Evolutionary conservation across 495 filamentous ascomycete species (phyloP), one percentile per base, ranked within the genome.

Genomic region (Usnea hakonensis): DNA sequence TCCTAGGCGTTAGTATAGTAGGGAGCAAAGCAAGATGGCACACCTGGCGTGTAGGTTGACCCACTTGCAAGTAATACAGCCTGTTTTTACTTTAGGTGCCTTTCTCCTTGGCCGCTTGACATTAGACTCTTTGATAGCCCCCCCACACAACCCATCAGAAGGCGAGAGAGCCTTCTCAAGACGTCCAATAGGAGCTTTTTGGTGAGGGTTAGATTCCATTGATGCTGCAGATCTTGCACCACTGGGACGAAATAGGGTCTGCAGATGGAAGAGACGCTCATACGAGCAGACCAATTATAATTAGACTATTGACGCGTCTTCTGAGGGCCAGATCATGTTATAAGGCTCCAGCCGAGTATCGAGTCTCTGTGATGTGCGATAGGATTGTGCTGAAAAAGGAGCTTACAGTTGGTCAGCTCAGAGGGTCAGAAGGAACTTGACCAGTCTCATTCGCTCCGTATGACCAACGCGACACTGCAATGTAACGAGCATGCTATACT

Each of bases 1-100:
- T 55, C 7, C 23, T 17, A 37, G n/a, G 5, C 6, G 26, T 62
- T 37, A 62, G 60, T 23, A 17, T 26, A 16, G 5, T 16, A 17
- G 2, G 14, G 35, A 2, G 5, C 19, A 21, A 3, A 48, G 21
- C 35, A 30, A 26, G 9, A 9, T 23, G 26, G 35, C 7, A 10
- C 1, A 16, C 21, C 5, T 38, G 8, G 13, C 35, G 10, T 57
- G 6, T 43, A 41, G 35, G 35, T 7, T 21, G 58, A 43, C 61
- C 57, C 67, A 77, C 77, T 76, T 73, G 76, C 78, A 81, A 32
- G 78, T 79, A 33, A 73, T 67, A 61, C 78, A 81, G 6, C 78
- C 77, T 4, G 77, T 76, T 36, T 73, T 75, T 3, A 78, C 76
- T 59, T 76, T 77, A 5, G 71, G 63, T 11, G 21, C 36, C 13